These are phyloP conservation scores for Nymphaea thermarum DNA, from an alignment of 164 flowering plant species.

Conservation along the genomic window DNA sequence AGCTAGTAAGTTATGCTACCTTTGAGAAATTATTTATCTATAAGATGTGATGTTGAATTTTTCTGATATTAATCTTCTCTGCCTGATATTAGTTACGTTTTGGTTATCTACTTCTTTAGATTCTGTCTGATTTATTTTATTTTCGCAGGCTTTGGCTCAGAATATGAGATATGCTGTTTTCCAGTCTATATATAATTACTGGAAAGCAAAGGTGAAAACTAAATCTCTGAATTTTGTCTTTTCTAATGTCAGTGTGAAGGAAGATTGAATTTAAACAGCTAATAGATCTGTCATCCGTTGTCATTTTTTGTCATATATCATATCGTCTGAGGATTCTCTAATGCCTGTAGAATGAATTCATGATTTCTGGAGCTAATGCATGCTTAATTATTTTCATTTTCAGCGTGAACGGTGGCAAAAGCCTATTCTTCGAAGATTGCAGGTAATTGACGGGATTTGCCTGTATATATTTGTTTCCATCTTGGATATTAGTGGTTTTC, in stretches of 20 bases:
- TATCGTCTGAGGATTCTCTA: background rate
- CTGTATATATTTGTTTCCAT: too few relatives aligned
- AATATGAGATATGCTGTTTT: conserved; percentile 46
- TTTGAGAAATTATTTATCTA: too few relatives aligned
- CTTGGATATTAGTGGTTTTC: too few relatives aligned
- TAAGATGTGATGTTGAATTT: too few relatives aligned
- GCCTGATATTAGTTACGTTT: too few relatives aligned
- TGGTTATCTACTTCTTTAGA: too few relatives aligned
- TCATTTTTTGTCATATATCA: background rate
- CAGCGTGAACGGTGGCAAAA: conserved; percentile 98
- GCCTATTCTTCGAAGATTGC: conserved; percentile 86
- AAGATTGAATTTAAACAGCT: background rate
- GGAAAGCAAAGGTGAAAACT: conserved; percentile 71
- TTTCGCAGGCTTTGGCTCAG: conserved; percentile 50
- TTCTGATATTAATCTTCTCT: too few relatives aligned
- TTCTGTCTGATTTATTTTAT: too few relatives aligned
- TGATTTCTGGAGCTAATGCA: background rate
- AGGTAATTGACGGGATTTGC: conserved; percentile 33
- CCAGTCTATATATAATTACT: conserved; percentile 67
- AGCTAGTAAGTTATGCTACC: too few relatives aligned
- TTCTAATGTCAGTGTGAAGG: conserved; percentile 50
- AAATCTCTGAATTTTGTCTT: background rate
- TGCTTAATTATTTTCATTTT: conserved; percentile 1
- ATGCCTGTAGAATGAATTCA: too few relatives aligned
- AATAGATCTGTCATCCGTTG: background rate